Evolutionary conservation across 2,329 filamentous ascomycete genomes (phyloP), one percentile per base, ranked within the genome.

Genomic region (Ilyonectria sp.): DNA sequence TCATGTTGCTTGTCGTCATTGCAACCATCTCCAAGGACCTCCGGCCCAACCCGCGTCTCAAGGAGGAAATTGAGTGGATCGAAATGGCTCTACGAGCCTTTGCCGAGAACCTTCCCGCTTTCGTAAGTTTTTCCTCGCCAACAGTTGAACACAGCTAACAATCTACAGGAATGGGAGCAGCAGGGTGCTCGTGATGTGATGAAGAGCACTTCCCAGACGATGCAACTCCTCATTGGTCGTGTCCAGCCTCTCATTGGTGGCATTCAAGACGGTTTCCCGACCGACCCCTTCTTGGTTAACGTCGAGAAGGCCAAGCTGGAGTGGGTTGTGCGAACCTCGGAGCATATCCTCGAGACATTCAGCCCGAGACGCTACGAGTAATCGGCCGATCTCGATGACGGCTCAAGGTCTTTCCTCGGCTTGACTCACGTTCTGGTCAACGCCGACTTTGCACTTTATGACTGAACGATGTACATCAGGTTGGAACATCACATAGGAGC

Each of bases 1-100:
- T 92, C 21, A 84, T 92, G 58, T 82, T 91, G 21, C 83, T 92
- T 53, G 91, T 90, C 1, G 87, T 92, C 44, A 89, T 89, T 60
- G 89, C 90, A 26, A 91, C 89, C 8, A 85, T 92, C 61, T 88
- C 88, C 40, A 85, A 89, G 73, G 84, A 90, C 49, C 80, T 92
- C 52, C 84, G 85, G 64, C 82, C 84, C 5, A 86, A 86, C 46
- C 81, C 83, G 11, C 81, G 85, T 52, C 79, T 91, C 58, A 82
- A 85, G 55, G 84, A 89, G 74, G 89, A 89, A 77, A 80, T 91
- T 60, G 82, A 82, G 23, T 90, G 90, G 87, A 83, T 91, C 46
- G 89, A 91, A 75, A 84, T 86, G 73, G 86, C 90, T 44, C 80
- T 92, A n/a, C 80, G 84, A 46, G 82, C 85, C 31, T 86, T 91